Base-by-base conservation (phyloP, 1,284 basidiomycete species). In the Cryptococcus sp. region DNA sequence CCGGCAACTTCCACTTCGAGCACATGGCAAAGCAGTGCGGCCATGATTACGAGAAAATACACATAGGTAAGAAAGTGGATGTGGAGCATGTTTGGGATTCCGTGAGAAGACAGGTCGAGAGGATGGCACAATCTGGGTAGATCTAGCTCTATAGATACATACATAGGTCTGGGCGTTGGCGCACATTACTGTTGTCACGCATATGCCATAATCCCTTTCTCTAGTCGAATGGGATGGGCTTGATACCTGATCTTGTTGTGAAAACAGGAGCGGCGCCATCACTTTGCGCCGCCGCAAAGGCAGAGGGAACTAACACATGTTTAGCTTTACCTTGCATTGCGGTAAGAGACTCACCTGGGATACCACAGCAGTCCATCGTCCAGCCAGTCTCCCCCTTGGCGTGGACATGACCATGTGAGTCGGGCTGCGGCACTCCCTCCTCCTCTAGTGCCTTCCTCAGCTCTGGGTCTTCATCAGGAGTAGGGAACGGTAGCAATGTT, bases 361-460 rank as follows among this genome's bases (percentile, higher is more conserved):
- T 94, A 0, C 92, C 92, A 78, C 92, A 94, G 73, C 92, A 97
- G 73, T 98, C 93, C 76, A 78, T 78, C 10, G 71, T 56, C n/a
- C 91, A 94, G 85, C 93, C 97, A 2, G 81, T 80, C 62, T 87
- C 86, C 5, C 78, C 81, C 49, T 80, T 81, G 0, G 78, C 79
- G 72, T 89, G 89, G 2, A 84, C 78, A 75, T 91, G 85, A 0
- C 82, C 83, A 72, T 85, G 88, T 2, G 83, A 85, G 61, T 83
- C 80, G 3, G 72, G 68, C 47, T 75, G 57, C 65, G 77, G 66
- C 81, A 82, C 31, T 1, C 74, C 78, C 41, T 83, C 85, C 25
- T 50, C 78, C 57, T 75, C 74, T 71, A 75, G 64, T 20, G 69
- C 74, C 2, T 70, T 60, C 13, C 57, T 68, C 27, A 80, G 71